phyloP scores from a whole-genome alignment of 2,329 filamentous ascomycete species.

The Meredithiella fracta region DNA sequence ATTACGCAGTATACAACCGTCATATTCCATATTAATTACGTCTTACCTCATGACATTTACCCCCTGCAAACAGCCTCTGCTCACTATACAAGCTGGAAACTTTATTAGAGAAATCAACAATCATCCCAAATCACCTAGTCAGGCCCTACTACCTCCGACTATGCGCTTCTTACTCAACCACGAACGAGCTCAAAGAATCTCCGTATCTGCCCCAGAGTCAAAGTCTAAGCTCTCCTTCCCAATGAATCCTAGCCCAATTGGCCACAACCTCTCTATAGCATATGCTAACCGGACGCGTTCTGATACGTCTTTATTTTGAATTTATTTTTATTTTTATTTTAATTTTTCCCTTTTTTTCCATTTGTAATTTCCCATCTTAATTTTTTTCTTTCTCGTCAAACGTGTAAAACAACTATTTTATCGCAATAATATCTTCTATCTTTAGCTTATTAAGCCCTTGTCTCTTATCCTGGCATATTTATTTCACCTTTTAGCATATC shows the following conservation, averaged over 20 bases:
- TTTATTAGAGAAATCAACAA: not conserved
- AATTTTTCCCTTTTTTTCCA: conserved; percentile 2
- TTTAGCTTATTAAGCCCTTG: no score
- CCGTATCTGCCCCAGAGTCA: not conserved
- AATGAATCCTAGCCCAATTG: not conserved
- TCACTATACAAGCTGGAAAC: not conserved
- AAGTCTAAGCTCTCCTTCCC: not conserved
- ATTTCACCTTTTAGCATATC: no score
- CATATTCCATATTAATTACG: no score
- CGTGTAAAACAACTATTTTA: no score
- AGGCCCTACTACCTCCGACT: not conserved
- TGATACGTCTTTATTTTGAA: not conserved
- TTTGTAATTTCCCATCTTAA: not conserved
- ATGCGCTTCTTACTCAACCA: not conserved
- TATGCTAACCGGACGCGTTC: not conserved
- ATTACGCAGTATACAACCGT: not conserved
- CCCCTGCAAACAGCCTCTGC: no score
- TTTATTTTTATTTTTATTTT: conserved; percentile 11
- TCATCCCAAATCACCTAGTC: not conserved
- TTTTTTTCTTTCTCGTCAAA: not conserved
- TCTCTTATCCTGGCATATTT: not conserved
- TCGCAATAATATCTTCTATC: no score
- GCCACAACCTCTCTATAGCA: not conserved
- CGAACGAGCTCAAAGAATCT: not conserved
- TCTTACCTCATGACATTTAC: no score